These are phyloP conservation scores for Leishmania braziliensis DNA, from an alignment of 208 protist genomes.

Conservation along the genomic window DNA sequence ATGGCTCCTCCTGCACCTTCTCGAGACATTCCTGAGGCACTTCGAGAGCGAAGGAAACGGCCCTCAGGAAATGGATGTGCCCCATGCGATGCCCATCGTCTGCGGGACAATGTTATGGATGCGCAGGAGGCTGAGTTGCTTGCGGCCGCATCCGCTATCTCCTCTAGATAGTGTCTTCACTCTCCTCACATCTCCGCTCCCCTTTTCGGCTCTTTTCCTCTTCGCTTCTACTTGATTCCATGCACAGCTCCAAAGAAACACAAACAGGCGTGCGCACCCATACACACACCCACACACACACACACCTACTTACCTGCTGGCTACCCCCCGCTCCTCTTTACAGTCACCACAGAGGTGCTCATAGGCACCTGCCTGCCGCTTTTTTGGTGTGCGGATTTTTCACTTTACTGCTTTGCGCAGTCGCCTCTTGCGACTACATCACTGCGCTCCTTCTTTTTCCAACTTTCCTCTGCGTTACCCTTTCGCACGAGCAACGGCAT, in stretches of 20 bases:
- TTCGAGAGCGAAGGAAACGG: no score
- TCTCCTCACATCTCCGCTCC: neutral
- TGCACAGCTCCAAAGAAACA: neutral
- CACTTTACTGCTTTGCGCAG: neutral
- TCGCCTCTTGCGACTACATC: neutral
- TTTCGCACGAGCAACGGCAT: neutral
- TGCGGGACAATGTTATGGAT: neutral
- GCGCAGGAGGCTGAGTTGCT: no score
- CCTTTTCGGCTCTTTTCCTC: neutral
- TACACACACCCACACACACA: neutral
- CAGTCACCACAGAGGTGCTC: neutral
- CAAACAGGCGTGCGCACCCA: neutral
- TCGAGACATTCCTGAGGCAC: neutral
- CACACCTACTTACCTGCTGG: neutral
- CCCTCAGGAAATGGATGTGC: neutral
- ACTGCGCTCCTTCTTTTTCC: no score
- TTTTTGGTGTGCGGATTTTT: neutral
- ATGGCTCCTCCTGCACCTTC: neutral
- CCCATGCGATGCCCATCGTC: neutral
- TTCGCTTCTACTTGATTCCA: neutral
- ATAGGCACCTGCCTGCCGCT: neutral
- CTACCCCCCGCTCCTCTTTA: neutral
- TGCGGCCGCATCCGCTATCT: neutral
- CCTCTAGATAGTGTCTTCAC: neutral
- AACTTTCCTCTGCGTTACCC: neutral